These are phyloP conservation scores for Xanthoconium separans DNA, from an alignment of 1,284 basidiomycete species.

Conservation along the genomic window DNA sequence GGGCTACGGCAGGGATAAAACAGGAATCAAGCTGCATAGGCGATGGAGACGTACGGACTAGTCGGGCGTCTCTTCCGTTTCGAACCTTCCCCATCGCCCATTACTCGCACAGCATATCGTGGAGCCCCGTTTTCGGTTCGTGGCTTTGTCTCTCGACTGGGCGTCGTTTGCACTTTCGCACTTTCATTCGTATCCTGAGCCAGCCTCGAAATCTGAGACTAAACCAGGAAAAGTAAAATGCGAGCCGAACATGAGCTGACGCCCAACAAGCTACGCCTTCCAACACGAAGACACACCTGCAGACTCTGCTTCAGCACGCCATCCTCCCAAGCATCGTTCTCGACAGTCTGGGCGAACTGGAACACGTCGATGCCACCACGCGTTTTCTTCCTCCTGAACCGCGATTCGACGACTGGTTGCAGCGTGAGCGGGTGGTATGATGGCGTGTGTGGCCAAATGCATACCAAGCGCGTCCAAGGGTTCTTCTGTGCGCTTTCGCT, in stretches of 20 bases:
- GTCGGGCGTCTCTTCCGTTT: conserved; percentile 24
- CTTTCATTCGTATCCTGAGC: conserved; percentile 34
- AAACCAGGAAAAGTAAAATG: not conserved
- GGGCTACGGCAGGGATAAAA: conserved; percentile 40
- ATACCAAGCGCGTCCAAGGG: conserved; percentile 74
- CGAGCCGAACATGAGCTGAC: not conserved
- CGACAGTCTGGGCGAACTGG: conserved; percentile 77
- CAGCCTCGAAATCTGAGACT: conserved; percentile 54
- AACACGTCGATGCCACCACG: conserved; percentile 63
- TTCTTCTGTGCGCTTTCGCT: conserved; percentile 76
- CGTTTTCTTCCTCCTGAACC: conserved; percentile 57
- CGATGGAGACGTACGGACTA: conserved; percentile 27
- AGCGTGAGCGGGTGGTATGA: conserved; percentile 18
- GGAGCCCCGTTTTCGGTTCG: conserved; percentile 22
- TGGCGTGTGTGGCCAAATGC: conserved; percentile 16
- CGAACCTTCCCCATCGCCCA: conserved; percentile 4
- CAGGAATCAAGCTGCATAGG: not conserved
- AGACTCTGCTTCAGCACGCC: conserved; percentile 53
- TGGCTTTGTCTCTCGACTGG: conserved; percentile 19
- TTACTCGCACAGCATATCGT: conserved; percentile 26
- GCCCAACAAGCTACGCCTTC: not conserved
- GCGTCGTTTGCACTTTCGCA: conserved; percentile 10
- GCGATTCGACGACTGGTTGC: conserved; percentile 60
- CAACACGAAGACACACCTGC: conserved; percentile 42
- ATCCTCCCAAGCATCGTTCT: conserved; percentile 63